Evolutionary conservation across 345 rosid genomes (phyloP), one percentile per base, ranked within the genome.

Genomic region (Citrus cavaleriei): DNA sequence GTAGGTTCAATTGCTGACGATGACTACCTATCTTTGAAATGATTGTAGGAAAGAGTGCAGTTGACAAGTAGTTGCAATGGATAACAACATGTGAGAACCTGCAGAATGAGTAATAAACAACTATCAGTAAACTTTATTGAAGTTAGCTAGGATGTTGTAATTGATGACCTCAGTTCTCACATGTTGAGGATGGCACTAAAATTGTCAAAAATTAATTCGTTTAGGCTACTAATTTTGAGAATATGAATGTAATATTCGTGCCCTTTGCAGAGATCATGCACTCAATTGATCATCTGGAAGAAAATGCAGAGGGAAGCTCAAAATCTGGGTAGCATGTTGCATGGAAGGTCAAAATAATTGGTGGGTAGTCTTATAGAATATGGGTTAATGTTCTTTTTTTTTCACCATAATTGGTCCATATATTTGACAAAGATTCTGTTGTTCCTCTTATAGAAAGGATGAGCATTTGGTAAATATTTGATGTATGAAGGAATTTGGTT

Each of bases 91-190:
- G 61, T 16, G 59, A 42, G 72, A 70, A 28, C 74, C 61, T 71
- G 74, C 74, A 30, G 62, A 51, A 71, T 71, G 74, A 51, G 60
- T 51, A 37, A 71, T 42, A 46, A 71, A 6, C 62, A 71, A 28
- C 21, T 55, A 70, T 28, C 61, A 28, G 73, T 70, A 35, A 49
- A 49, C n/a, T 16, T 27, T 27, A 28, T 70, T 22, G 32, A 49
- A 32, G 54, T 7, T 18, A 27, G 37, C 40, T 71, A 4, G 40
- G 61, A 3, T 19, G 62, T 51, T 71, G 35, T 71, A 55, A 51
- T 19, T 51, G 37, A 28, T 30, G 25, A 28, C 60, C 54, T 19
- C 4, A 30, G 10, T 71, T 71, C 4, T 28, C 40, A 51, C 40
- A 54, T 51, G 21, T 30, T 51, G 14, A 32, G 38, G 62, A 19